A percentile compares a stretch with the other conserved stretches of the same genome.
phyloP scores from a whole-genome alignment of 2,329 filamentous ascomycete species.

The Myriosclerotinia duriaeana region DNA sequence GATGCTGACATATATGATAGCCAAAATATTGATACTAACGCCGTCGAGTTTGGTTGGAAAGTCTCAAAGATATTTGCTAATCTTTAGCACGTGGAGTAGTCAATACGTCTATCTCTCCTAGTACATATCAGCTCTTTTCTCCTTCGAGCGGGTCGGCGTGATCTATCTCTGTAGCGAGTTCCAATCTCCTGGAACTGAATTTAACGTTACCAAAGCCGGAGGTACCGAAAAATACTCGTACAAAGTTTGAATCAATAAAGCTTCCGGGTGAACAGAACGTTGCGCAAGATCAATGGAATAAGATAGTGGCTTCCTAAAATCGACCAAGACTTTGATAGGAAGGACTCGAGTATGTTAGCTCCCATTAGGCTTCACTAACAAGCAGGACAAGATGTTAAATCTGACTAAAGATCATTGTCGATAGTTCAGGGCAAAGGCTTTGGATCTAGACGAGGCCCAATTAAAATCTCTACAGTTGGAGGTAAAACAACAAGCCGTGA shows the following conservation, averaged over 20 bases:
- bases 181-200: constrained; percentile 30
- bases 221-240: constrained; percentile 30
- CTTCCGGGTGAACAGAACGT: constrained; percentile 28
- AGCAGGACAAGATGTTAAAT: constrained; percentile 27
- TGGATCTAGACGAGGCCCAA: constrained; percentile 4
- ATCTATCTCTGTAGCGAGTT: constrained; percentile 29
- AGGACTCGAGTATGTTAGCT: constrained; percentile 28
- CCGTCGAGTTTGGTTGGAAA: constrained; percentile 20
- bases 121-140: constrained; percentile 25
- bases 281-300: constrained; percentile 24
- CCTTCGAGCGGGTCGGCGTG: constrained; percentile 25
- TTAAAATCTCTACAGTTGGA: not conserved
- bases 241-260: constrained; percentile 30
- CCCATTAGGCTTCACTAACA: constrained; percentile 31
- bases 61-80: constrained; percentile 20
- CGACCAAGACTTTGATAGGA: constrained; percentile 22
- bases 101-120: constrained; percentile 19
- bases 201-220: constrained; percentile 31
- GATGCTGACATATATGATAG: constrained; percentile 26
- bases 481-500: constrained; percentile 26
- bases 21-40: constrained; percentile 23
- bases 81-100: constrained; percentile 25
- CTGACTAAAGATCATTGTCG: constrained; percentile 16
- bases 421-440: not conserved
- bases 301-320: constrained; percentile 13